Evolutionary conservation across 768 basidiomycete genomes (phyloP).

Genomic region (Erythrobasidium yunnanense): DNA sequence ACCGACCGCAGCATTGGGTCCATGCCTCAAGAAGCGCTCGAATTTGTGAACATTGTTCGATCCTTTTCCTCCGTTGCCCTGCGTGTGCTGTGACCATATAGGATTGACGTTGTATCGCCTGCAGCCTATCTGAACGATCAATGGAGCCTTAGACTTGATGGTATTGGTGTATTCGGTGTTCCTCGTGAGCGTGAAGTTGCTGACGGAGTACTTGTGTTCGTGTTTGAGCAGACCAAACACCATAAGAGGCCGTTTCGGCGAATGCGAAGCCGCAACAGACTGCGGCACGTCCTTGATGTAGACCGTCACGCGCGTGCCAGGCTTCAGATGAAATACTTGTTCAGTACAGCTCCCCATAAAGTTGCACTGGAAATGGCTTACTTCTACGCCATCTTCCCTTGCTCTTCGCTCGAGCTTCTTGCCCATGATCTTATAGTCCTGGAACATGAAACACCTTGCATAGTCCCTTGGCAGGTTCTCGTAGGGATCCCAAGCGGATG

Average conservation of each 20-base stretch:
- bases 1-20: slow-evolving; percentile 59
- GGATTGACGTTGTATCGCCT: slow-evolving; percentile 75
- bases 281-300: slow-evolving; percentile 64
- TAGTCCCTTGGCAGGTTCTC: slow-evolving; percentile 92
- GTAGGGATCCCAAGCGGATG: slow-evolving; percentile 94
- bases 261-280: slow-evolving; percentile 46
- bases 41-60: slow-evolving; percentile 96
- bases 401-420: slow-evolving; percentile 54
- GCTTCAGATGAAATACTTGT: slow-evolving; percentile 46
- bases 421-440: slow-evolving; percentile 81
- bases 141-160: slow-evolving; percentile 86
- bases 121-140: slow-evolving; percentile 79
- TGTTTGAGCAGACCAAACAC: slow-evolving; percentile 79
- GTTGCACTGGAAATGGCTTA: slow-evolving; percentile 52
- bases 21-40: slow-evolving; percentile 77
- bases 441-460: slow-evolving; percentile 89
- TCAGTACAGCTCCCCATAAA: background rate
- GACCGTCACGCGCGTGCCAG: slow-evolving; percentile 69
- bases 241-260: slow-evolving; percentile 48
- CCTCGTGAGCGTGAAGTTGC: slow-evolving; percentile 83
- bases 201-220: slow-evolving; percentile 86
- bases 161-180: slow-evolving; percentile 87
- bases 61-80: slow-evolving; percentile 73
- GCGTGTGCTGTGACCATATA: slow-evolving; percentile 78
- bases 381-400: slow-evolving; percentile 58